phyloP scores from a whole-genome alignment of 163 green algal species.

The Scenedesmus sp. region DNA sequence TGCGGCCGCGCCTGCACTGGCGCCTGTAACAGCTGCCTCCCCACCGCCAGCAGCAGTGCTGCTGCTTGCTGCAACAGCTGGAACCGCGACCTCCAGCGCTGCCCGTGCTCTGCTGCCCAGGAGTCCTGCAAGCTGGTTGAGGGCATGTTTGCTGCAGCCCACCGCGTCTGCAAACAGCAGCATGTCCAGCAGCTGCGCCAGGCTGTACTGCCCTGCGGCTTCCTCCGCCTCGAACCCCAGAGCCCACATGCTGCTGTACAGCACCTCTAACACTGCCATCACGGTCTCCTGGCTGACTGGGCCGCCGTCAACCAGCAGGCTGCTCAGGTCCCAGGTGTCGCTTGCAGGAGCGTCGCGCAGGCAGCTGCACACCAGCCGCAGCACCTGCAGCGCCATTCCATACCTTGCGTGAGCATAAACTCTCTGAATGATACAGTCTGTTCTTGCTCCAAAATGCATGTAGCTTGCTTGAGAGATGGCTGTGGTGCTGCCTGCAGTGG shows the following conservation, averaged over 20 bases:
- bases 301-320: not conserved
- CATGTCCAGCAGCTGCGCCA: not conserved
- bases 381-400: not conserved
- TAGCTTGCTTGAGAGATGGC: too few species aligned
- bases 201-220: not conserved
- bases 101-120: not conserved
- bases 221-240: not conserved
- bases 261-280: not conserved
- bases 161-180: not conserved
- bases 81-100: not conserved
- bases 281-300: not conserved
- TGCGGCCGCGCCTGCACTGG: too few species aligned
- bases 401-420: too few species aligned
- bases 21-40: too few species aligned
- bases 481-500: too few species aligned
- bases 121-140: not conserved
- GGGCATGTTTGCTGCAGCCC: not conserved
- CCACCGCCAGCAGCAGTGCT: too few species aligned
- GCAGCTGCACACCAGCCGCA: not conserved
- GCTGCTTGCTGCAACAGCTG: too few species aligned
- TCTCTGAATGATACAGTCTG: too few species aligned
- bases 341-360: not conserved
- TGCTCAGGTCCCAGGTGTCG: not conserved
- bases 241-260: not conserved
- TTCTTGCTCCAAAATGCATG: not conserved